Conservation (phyloP, 1,284 basidiomycete species). For the Ustilago sp. region DNA sequence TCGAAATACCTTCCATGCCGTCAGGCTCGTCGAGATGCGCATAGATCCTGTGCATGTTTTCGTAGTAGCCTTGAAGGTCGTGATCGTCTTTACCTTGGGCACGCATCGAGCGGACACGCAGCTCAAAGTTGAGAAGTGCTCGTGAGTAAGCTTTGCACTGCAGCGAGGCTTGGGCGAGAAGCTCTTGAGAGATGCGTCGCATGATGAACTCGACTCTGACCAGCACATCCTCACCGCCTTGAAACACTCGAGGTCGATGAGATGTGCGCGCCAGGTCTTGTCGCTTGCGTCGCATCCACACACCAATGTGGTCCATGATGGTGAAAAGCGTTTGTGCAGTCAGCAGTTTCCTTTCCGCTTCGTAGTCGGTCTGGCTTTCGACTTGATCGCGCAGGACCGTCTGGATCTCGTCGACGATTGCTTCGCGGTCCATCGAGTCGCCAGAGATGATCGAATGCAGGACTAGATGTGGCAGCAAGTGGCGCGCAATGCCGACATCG, state of each 20-base stretch:
- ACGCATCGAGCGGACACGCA: slow-evolving; percentile 69
- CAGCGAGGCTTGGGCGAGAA: slow-evolving; percentile 93
- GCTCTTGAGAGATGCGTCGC: slow-evolving; percentile 83
- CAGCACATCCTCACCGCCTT: slow-evolving; percentile 56
- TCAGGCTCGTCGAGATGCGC: slow-evolving; percentile 96
- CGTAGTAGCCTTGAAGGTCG: slow-evolving; percentile 79
- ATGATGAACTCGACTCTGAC: slow-evolving; percentile 80
- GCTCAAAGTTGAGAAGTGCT: slow-evolving; percentile 93
- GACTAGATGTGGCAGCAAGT: slow-evolving; percentile 91
- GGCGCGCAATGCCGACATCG: slow-evolving; percentile 89
- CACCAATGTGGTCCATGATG: slow-evolving; percentile 92
- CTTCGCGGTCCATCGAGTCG: slow-evolving; percentile 73
- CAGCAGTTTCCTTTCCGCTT: slow-evolving; percentile 58
- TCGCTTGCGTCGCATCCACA: slow-evolving; percentile 78
- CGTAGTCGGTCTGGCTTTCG: slow-evolving; percentile 47
- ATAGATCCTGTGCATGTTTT: slow-evolving; percentile 94
- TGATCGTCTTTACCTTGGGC: slow-evolving; percentile 52
- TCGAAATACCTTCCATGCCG: slow-evolving; percentile 98
- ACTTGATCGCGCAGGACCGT: slow-evolving; percentile 90
- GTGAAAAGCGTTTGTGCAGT: slow-evolving; percentile 87
- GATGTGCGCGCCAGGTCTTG: slow-evolving; percentile 60
- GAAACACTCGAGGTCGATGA: slow-evolving; percentile 31
- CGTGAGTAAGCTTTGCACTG: slow-evolving; percentile 94
- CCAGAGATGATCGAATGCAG: slow-evolving; percentile 87
- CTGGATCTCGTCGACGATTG: slow-evolving; percentile 82